Conservation (phyloP, 257 asterid species). For the Echium plantagineum region DNA sequence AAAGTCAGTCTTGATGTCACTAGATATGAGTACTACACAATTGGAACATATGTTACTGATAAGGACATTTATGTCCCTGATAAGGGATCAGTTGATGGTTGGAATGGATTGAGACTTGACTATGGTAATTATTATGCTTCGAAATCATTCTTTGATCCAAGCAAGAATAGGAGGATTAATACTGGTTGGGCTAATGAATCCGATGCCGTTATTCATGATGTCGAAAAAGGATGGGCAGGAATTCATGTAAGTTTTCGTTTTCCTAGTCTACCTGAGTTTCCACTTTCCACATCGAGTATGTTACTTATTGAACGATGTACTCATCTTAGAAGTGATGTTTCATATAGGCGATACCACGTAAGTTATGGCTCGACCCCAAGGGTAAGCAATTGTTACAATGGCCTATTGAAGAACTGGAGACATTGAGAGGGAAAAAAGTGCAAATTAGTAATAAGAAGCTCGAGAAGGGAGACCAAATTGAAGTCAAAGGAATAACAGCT, state of each 20-base stretch:
- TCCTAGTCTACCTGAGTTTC: background rate
- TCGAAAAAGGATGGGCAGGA: conserved; percentile 43
- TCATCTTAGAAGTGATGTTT: background rate
- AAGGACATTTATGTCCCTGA: conserved; percentile 30
- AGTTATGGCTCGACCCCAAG: conserved; percentile 24
- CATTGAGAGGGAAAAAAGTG: conserved; percentile 21
- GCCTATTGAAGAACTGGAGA: conserved; percentile 34
- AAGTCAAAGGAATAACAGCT: conserved; percentile 35
- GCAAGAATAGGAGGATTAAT: conserved; percentile 28
- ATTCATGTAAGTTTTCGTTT: conserved; percentile 16
- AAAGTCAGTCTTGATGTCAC: conserved; percentile 32
- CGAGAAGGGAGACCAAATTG: conserved; percentile 11
- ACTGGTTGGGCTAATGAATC: conserved; percentile 57
- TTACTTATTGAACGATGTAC: conserved; percentile 4
- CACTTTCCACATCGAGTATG: too few species aligned
- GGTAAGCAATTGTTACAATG: conserved; percentile 37
- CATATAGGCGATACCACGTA: conserved; percentile 28
- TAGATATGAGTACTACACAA: conserved; percentile 36
- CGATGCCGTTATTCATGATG: conserved; percentile 16
- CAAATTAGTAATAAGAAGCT: conserved; percentile 16
- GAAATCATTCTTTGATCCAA: conserved; percentile 33
- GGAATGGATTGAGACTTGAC: conserved; percentile 36
- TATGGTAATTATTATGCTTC: conserved; percentile 49
- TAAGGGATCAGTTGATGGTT: conserved; percentile 20
- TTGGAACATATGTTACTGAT: conserved; percentile 21